Base-by-base conservation (phyloP, 2,329 filamentous ascomycete species). In the Sclerotiophoma versabilis region DNA sequence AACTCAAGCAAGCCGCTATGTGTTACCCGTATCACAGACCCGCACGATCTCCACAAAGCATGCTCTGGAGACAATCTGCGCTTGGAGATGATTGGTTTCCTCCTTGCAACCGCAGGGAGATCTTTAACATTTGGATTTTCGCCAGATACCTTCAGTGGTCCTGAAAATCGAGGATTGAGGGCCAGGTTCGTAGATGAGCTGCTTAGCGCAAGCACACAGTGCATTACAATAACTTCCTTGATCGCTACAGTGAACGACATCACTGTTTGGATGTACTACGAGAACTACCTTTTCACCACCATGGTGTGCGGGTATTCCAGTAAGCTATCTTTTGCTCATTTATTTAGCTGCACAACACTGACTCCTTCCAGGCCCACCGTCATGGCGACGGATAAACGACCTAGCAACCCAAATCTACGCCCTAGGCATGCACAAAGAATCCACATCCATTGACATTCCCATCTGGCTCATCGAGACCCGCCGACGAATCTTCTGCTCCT, bases 171-270 rank as follows among this genome's bases (percentile, higher is more conserved):
- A 14, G 59, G 41, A 1, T 20, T 62, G 47, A 64, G 60, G 44
- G 54, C 61, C 19, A 60, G 62, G 9, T 62, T 73, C 17, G 55
- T 65, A 1, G 65, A 74, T 27, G 69, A 74, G 44, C 43, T 74
- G 23, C 59, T 74, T 15, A 63, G 69, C 12, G 62, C 73, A 9
- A 75, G 76, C 44, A 75, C 76, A 6, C 70, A 64, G 8, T 75
- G 70, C 22, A 57, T 76, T 2, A 65, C 75, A 2, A 63, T 78
- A 8, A 76, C 73, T 49, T 75, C 68, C 4, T 61, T 74, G 34
- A 63, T 79, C 12, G 72, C 70, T 4, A 71, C 74, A 2, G 66
- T 73, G 2, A 78, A 78, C 41, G 76, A 78, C 38, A 45, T 78
- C 17, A 66, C 62, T 2, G 53, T 70, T 0, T 74, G 70, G 71